Base-by-base conservation (phyloP, 2,329 filamentous ascomycete species). In the Fusarium illudens region DNA sequence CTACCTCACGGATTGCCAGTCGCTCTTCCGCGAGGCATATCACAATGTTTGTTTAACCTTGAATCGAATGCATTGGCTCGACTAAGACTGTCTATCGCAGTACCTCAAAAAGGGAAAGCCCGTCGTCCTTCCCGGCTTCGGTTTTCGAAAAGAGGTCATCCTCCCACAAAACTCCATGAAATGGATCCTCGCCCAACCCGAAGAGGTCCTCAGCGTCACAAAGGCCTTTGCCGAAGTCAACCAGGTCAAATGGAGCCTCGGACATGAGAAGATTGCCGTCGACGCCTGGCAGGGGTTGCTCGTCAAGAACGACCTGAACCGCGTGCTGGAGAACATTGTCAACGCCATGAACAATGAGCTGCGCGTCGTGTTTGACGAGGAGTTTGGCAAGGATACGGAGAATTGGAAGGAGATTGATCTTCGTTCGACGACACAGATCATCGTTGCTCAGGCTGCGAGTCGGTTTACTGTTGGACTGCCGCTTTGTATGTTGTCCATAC, bases 41-140 rank as follows among this genome's bases (percentile, higher is more conserved):
- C 64, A 77, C 30, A 64, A 75, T 2, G 77, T 78, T 20, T 20
- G 54, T 9, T 12, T 12, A 6, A 5, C 1, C 15, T 2, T 5
- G 1, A 0, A 4, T 6, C 25, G 8, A 10, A 27, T 4, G 15
- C 13, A 32, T 10, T 20, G 2, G 29, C 22, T n/a, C 22, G 7
- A 32, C 25, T 34, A 48, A 33, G 6, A 15, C 50, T 12, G 29
- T 30, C 2, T n/a, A n/a, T 2, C 0, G 2, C 9, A 84, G 80
- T 83, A 82, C 60, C 71, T 75, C 22, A 83, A 83, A 48, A 76
- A 77, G 15, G 80, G 80, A n/a, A 75, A 76, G 32, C 71, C 80
- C 0, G 81, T 83, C 3, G 70, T 84, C 2, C 56, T 83, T 7
- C 82, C 82, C 0, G 79, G 79, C 6, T 71, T 82, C 7, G 79